Conservation (phyloP, 176 grass and related monocot genomes). For the Elymus sibiricus region DNA sequence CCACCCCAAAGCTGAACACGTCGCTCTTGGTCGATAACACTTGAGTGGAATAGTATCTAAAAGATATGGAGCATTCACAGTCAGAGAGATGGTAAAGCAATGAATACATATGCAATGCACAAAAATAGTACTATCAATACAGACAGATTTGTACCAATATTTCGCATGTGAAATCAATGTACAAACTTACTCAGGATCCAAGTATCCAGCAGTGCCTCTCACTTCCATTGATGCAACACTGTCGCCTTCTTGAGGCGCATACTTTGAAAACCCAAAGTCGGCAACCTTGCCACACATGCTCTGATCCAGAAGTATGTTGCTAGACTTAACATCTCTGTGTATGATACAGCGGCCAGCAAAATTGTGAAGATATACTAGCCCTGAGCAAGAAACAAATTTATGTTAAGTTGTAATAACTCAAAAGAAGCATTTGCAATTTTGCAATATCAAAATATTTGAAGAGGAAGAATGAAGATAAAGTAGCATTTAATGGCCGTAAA, state of each 20-base stretch:
- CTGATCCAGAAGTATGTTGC: constrained; percentile 81
- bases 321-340: constrained; percentile 77
- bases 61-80: no score
- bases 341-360: constrained; percentile 66
- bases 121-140: neutral
- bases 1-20: constrained; percentile 72
- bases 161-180: neutral
- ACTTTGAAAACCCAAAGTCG: constrained; percentile 76
- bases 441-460: neutral
- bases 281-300: constrained; percentile 74
- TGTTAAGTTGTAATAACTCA: neutral
- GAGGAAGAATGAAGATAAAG: constrained; percentile 9
- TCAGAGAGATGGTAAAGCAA: neutral
- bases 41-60: constrained; percentile 75
- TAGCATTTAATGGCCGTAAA: neutral
- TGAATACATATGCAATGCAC: neutral
- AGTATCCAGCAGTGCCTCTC: constrained; percentile 77
- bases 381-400: constrained; percentile 35
- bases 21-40: constrained; percentile 60
- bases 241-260: constrained; percentile 71
- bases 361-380: constrained; percentile 58
- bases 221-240: constrained; percentile 74
- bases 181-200: constrained; percentile 76
- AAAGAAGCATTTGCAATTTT: neutral
- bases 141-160: neutral